Evolutionary conservation across 768 basidiomycete genomes (phyloP), one percentile per base, ranked within the genome.

Genomic region (Hebeloma cylindrosporum): DNA sequence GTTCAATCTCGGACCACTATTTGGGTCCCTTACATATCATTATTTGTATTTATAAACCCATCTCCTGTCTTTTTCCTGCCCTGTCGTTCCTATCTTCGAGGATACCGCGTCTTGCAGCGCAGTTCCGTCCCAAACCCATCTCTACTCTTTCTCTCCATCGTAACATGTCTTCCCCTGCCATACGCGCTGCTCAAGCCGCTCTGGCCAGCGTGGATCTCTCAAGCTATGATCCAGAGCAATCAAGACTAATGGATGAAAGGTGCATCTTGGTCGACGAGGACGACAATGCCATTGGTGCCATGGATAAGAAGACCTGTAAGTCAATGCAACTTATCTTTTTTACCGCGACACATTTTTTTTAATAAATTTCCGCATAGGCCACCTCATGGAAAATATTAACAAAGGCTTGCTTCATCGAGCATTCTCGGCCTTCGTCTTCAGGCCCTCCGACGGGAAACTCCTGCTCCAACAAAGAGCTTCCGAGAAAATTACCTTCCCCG

Each of bases 401-500:
- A 85, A 86, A 59, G 94, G 94, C 10, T 78, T 98, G 30, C 82
- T 99, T 18, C 96, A 99, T 65, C 87, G 96, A 29, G 96, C 96
- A 13, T 99, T 99, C 74, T 97, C 94, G 47, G 94, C 86, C 26
- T 98, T 99, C 66, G 79, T 97, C 52, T 99, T 98, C 75, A 76
- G 93, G 27, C 96, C 96, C 2, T 82, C 82, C 9, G 93, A 97
- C 64, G 96, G 96, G 34, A 89, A 85, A 65, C 77, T 99, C 13
- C 74, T 99, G 20, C 77, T 99, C 33, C 96, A 99, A 64, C 92
- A 93, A 65, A 82, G 96, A 27, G 96, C 96, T 14, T 75, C 84
- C n/a, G 93, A 95, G 71, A 99, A 99, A 74, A 99, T 99, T 61
- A 99, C 96, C 5, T 99, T 99, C 72, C 96, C 96, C 4, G 79